A percentile compares a stretch with the other conserved stretches of the same genome.
phyloP scores from a whole-genome alignment of 305 asterid genomes.

The Solanum hybrid region DNA sequence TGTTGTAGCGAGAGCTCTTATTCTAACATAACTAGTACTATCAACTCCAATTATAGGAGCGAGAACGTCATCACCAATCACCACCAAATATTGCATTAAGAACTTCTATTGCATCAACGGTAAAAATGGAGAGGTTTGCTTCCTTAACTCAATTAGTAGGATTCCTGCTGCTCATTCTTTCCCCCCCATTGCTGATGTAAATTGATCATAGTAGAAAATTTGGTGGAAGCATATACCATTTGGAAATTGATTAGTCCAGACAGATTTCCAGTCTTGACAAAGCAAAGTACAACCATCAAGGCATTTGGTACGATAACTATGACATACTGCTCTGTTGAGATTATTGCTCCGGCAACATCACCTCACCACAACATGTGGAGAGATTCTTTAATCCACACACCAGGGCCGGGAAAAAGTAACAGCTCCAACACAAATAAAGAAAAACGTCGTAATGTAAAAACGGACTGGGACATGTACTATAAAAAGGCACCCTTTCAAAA shows the following conservation, averaged over 20 bases:
- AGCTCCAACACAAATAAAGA: not conserved
- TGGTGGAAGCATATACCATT: not conserved
- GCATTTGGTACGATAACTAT: not conserved
- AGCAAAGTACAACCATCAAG: not conserved
- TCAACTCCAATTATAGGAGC: not conserved
- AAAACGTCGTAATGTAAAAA: not conserved
- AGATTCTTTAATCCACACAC: not conserved
- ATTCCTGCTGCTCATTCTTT: not conserved
- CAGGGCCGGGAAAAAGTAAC: not conserved
- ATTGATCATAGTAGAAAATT: not conserved
- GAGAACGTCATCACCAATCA: not conserved
- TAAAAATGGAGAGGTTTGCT: not conserved
- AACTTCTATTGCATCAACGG: not conserved
- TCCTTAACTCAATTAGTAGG: not conserved
- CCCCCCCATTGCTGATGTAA: not conserved
- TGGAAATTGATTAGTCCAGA: not conserved
- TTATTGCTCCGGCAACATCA: not conserved
- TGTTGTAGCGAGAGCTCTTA: not conserved
- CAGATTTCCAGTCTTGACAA: not conserved
- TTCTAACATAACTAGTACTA: not conserved
- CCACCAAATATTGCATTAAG: not conserved
- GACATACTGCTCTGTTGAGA: not conserved
- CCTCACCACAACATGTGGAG: not conserved
- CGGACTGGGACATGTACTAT: not conserved
- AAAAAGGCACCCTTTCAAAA: not conserved